phyloP scores from a whole-genome alignment of 2,329 filamentous ascomycete species.

The Colletotrichum sojae region DNA sequence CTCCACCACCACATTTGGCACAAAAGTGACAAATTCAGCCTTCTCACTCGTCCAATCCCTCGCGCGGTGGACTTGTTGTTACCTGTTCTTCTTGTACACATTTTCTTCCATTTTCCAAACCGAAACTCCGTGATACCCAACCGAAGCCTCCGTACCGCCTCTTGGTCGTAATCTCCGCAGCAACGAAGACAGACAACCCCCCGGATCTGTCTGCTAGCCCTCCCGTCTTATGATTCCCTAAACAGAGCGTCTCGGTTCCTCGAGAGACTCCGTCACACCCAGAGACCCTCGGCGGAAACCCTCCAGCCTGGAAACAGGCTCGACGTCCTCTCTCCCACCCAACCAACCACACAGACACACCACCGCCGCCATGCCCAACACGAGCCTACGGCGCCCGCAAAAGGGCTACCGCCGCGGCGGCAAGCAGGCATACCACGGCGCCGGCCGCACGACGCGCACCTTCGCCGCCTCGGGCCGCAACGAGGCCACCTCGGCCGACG shows the following conservation, averaged over 20 bases:
- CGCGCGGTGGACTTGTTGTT: conserved; percentile 2
- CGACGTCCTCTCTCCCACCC: not conserved
- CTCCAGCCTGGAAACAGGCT: conserved; percentile 15
- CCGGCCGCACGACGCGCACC: conserved; percentile 75
- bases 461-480: conserved; percentile 84
- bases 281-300: conserved; percentile 23
- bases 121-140: conserved; percentile 36
- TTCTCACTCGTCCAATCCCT: conserved; percentile 39
- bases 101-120: conserved; percentile 12
- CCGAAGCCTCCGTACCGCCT: not conserved
- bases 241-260: conserved; percentile 4
- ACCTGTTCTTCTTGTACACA: conserved; percentile 13
- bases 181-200: not conserved
- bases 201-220: not conserved
- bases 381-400: conserved; percentile 70
- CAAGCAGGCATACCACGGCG: conserved; percentile 79
- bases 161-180: not conserved
- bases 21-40: conserved; percentile 31
- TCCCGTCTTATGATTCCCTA: conserved; percentile 13
- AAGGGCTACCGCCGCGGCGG: conserved; percentile 78
- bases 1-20: conserved; percentile 3
- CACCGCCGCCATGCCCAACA: conserved; percentile 69
- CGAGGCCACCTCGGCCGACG: conserved; percentile 92
- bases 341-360: conserved; percentile 24
- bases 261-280: conserved; percentile 12